phyloP scores from a whole-genome alignment of 371 early-diverging fungal genomes.

The Lichtheimia ornata region DNA sequence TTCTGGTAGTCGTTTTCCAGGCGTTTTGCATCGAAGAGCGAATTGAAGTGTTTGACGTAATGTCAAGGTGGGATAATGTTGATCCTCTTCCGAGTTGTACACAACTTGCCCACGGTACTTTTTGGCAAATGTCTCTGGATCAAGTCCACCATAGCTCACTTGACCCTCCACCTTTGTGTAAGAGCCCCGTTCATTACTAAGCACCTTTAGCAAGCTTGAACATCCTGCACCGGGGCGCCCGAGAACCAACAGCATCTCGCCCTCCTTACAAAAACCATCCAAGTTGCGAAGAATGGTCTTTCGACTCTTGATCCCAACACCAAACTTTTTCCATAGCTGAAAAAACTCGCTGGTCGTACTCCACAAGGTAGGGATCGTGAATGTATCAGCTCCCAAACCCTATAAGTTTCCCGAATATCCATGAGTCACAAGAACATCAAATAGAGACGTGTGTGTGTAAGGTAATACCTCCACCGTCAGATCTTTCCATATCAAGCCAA shows the following conservation, averaged over 20 bases:
- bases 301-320: conserved; percentile 20
- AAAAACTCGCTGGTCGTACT: conserved; percentile 11
- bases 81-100: conserved; percentile 75
- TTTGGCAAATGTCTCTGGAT: conserved; percentile 49
- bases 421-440: no score
- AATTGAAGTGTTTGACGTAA: conserved; percentile 67
- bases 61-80: conserved; percentile 68
- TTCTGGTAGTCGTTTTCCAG: conserved; percentile 51
- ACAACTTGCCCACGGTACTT: conserved; percentile 62
- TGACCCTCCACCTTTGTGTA: conserved; percentile 58
- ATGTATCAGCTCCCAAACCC: conserved; percentile 45
- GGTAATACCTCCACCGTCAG: conserved; percentile 32
- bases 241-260: conserved; percentile 73
- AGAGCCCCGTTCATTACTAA: conserved; percentile 62
- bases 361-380: conserved; percentile 32
- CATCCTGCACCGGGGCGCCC: conserved; percentile 77
- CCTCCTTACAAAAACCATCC: conserved; percentile 63
- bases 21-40: conserved; percentile 67
- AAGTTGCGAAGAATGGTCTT: conserved; percentile 52
- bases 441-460: no score
- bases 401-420: background rate
- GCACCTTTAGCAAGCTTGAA: conserved; percentile 65
- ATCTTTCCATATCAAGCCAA: conserved; percentile 53
- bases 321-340: conserved; percentile 31
- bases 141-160: conserved; percentile 64